phyloP scores from a whole-genome alignment of 441 rosid genomes.

The Croton setiger region DNA sequence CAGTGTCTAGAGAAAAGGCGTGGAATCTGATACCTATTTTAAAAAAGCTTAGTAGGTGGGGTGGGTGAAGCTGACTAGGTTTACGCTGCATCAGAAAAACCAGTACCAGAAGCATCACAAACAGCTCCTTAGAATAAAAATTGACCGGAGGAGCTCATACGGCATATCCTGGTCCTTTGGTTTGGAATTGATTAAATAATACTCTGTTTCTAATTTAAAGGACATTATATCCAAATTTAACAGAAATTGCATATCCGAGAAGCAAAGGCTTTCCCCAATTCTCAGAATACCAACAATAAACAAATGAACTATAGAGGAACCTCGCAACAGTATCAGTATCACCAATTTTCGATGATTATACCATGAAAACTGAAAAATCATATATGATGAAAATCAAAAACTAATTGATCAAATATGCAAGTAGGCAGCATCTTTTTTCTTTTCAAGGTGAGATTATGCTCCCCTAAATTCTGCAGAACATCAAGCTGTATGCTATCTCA shows the following conservation, averaged over 20 bases:
- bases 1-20: neutral
- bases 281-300: too few relatives aligned
- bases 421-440: neutral
- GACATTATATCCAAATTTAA: neutral
- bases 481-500: neutral
- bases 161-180: neutral
- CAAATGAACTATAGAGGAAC: too few relatives aligned
- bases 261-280: too few relatives aligned
- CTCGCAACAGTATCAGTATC: too few relatives aligned
- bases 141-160: neutral
- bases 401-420: neutral
- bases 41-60: neutral
- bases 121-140: neutral
- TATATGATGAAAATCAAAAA: neutral
- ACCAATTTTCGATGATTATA: neutral
- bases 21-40: conserved; percentile 14
- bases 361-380: neutral
- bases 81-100: neutral
- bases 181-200: neutral
- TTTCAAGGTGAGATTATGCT: neutral
- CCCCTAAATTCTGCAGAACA: neutral
- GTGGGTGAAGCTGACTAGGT: neutral
- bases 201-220: neutral
- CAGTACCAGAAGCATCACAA: neutral
- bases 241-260: neutral